phyloP scores from a whole-genome alignment of 2,329 filamentous ascomycete species.

The Talaromyces sp. region DNA sequence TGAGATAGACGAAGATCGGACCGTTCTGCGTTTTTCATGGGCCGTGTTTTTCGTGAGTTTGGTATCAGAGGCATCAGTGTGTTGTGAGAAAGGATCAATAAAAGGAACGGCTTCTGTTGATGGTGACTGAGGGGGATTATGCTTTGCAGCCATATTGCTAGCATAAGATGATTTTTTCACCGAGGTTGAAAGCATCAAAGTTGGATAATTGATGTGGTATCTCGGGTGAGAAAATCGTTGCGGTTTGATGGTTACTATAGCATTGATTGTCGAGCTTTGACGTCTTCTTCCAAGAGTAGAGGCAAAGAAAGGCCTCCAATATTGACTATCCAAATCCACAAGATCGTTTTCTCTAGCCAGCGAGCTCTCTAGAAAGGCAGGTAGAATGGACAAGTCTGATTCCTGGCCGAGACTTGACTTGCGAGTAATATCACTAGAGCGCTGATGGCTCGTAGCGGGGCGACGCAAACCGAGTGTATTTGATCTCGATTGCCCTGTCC shows the following conservation, averaged over 20 bases:
- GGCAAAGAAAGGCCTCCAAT: slow-evolving; percentile 42
- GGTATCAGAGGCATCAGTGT: slow-evolving; percentile 3
- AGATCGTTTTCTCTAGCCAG: slow-evolving; percentile 11
- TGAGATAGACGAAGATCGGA: slow-evolving; percentile 48
- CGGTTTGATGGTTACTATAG: slow-evolving; percentile 35
- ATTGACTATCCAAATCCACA: slow-evolving; percentile 19
- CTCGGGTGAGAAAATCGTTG: slow-evolving; percentile 40
- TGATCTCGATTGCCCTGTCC: slow-evolving; percentile 34
- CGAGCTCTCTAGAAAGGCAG: slow-evolving; percentile 5
- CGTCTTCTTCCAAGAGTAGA: slow-evolving; percentile 20
- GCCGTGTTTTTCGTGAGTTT: background rate
- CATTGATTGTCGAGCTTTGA: slow-evolving; percentile 30
- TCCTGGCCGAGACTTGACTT: slow-evolving; percentile 8
- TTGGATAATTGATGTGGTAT: slow-evolving; percentile 38
- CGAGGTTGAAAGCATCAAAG: slow-evolving; percentile 47
- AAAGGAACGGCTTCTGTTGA: slow-evolving; percentile 20
- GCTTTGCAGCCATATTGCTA: background rate
- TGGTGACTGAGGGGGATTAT: background rate
- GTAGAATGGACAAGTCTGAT: background rate
- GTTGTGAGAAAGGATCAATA: slow-evolving; percentile 27
- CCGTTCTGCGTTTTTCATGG: slow-evolving; percentile 32
- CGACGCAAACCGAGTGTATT: slow-evolving; percentile 51
- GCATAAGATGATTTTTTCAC: slow-evolving; percentile 25
- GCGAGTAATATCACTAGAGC: slow-evolving; percentile 52
- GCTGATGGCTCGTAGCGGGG: slow-evolving; percentile 62